phyloP scores from a whole-genome alignment of 306 rosid species.

The Leucaena leucocephala region DNA sequence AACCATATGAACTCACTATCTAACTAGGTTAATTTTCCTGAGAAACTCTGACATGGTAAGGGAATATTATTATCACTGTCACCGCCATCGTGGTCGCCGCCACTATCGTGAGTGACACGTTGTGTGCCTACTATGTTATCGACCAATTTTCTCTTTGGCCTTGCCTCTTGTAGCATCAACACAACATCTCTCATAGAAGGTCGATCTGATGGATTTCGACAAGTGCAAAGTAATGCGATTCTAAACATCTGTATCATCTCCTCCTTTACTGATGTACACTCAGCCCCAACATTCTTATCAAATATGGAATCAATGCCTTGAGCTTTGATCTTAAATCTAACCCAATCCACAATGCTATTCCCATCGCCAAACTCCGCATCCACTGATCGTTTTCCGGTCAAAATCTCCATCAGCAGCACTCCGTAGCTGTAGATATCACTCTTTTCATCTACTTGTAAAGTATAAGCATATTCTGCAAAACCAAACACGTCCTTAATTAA shows the following conservation, averaged over 20 bases:
- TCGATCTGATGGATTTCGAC: constrained; percentile 75
- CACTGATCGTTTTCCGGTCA: constrained; percentile 69
- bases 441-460: constrained; percentile 93
- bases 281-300: constrained; percentile 75
- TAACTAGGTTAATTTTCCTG: constrained; percentile 50
- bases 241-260: constrained; percentile 92
- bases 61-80: constrained; percentile 50
- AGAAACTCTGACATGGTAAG: constrained; percentile 53
- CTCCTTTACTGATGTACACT: constrained; percentile 60
- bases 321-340: constrained; percentile 58
- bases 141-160: constrained; percentile 70
- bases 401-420: constrained; percentile 79
- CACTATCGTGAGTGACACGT: constrained; percentile 14
- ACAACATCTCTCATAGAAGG: constrained; percentile 94
- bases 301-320: constrained; percentile 58
- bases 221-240: constrained; percentile 84
- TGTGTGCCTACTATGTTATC: constrained; percentile 17
- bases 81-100: constrained; percentile 10
- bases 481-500: constrained; percentile 15
- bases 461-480: constrained; percentile 82
- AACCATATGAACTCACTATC: constrained; percentile 50
- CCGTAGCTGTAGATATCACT: constrained; percentile 91
- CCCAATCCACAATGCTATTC: constrained; percentile 89
- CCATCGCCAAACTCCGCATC: constrained; percentile 85
- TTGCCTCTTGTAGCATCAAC: constrained; percentile 83